Evolutionary conservation across 2,329 filamentous ascomycete genomes (phyloP), one percentile per base, ranked within the genome.

Genomic region (Amesomyces nigricolor): DNA sequence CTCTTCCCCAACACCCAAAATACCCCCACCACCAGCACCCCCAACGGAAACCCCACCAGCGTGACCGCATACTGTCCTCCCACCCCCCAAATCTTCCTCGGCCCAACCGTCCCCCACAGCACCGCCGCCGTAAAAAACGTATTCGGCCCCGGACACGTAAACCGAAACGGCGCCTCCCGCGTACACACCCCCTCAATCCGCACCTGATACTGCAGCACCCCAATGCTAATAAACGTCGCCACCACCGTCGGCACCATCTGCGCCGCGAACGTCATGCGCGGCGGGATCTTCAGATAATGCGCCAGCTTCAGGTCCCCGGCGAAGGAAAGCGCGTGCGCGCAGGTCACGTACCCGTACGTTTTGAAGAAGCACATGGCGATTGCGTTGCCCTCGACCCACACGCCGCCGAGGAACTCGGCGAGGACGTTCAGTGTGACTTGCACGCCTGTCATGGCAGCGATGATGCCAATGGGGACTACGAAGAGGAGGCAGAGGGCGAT

Each of bases 101-200:
- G 78, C 0, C 79, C 82, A 53, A 86, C 81, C 16, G 81, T 73
- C 55, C 82, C 82, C 82, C 81, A 83, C 53, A 83, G 77, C 5
- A 83, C 73, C 17, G 78, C 81, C 26, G 77, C 78, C 22, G 79
- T 82, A 70, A 80, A 85, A 65, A 84, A 85, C 0, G 82, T 80
- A 22, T 75, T 75, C 14, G 78, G 78, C 37, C 75, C 73, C 8
- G 82, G 81, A 63, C 81, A 85, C 19, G 71, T 79, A 62, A 82
- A 78, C 49, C 77, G 75, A 66, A 75, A 76, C 0, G 71, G 75
- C 60, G 83, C 78, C 0, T 72, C 38, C 0, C 64, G 53, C 1
- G 71, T 73, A 68, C 82, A 86, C 29, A 85, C 74, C 5, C 73
- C 72, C 1, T 73, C 60, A 56, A 85, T 82, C 53, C 78, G 73